phyloP scores from a whole-genome alignment of 2,329 filamentous ascomycete species.

The Rutstroemia sydowiana region DNA sequence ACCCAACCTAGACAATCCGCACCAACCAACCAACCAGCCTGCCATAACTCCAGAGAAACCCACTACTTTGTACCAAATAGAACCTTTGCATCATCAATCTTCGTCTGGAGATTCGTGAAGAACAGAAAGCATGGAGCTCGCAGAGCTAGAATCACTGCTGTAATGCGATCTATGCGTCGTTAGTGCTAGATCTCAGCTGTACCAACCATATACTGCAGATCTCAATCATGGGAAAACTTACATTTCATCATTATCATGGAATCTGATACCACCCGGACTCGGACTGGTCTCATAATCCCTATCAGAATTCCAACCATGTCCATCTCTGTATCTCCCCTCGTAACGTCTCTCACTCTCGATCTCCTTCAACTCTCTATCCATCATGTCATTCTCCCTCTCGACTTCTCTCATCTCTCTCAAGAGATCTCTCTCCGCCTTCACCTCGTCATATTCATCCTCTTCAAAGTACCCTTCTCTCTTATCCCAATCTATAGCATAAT shows the following conservation, averaged over 20 bases:
- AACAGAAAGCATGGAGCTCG: conserved; percentile 6
- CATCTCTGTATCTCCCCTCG: not conserved
- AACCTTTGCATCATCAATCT: not conserved
- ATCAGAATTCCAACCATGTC: not conserved
- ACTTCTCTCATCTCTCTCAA: not conserved
- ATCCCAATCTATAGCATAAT: not conserved
- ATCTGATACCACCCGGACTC: not conserved
- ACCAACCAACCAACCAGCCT: too few species aligned
- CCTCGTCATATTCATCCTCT: not conserved
- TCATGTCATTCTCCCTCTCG: not conserved
- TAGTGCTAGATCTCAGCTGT: not conserved
- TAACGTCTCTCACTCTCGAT: not conserved
- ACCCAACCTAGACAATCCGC: too few species aligned
- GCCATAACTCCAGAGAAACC: not conserved
- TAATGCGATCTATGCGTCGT: not conserved
- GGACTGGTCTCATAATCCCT: not conserved
- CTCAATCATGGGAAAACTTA: not conserved
- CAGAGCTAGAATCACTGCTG: not conserved
- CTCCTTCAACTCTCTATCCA: conserved; percentile 1
- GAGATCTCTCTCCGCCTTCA: not conserved
- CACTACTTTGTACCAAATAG: not conserved
- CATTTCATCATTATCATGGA: not conserved
- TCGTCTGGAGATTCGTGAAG: conserved; percentile 4
- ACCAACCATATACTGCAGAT: not conserved
- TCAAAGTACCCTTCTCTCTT: too few species aligned